These are phyloP conservation scores for Incumbomyces lentus DNA, from an alignment of 2,329 filamentous ascomycete species.

Conservation along the genomic window DNA sequence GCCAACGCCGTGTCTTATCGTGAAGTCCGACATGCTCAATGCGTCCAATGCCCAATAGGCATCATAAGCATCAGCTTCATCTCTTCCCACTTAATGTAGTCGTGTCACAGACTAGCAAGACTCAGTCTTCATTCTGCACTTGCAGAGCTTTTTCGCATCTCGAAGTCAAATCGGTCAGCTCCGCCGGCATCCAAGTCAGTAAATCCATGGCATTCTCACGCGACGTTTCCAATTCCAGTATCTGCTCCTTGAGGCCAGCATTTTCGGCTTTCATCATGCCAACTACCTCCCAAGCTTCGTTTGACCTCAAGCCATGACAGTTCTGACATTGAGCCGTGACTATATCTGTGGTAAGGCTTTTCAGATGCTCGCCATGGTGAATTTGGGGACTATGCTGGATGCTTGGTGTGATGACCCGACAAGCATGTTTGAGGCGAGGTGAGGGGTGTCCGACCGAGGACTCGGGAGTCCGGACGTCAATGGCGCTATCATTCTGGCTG, in stretches of 20 bases:
- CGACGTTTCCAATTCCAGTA: slow-evolving; percentile 44
- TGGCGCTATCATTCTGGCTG: slow-evolving; percentile 22
- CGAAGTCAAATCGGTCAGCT: not conserved
- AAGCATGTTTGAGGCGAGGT: slow-evolving; percentile 11
- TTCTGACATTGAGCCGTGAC: slow-evolving; percentile 26
- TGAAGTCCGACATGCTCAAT: no score
- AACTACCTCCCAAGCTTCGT: slow-evolving; percentile 45
- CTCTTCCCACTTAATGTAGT: no score
- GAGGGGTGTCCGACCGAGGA: slow-evolving; percentile 12
- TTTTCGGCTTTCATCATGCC: slow-evolving; percentile 47
- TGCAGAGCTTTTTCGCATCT: not conserved
- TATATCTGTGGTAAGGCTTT: slow-evolving; percentile 18
- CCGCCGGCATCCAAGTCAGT: slow-evolving; percentile 6
- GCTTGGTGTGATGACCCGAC: slow-evolving; percentile 22
- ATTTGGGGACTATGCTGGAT: slow-evolving; percentile 4
- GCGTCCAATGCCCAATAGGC: no score
- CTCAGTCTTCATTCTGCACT: no score
- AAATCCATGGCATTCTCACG: slow-evolving; percentile 45
- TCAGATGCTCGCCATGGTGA: slow-evolving; percentile 21
- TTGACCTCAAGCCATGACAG: slow-evolving; percentile 31
- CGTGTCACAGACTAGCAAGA: no score
- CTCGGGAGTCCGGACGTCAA: slow-evolving; percentile 7
- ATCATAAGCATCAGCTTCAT: no score
- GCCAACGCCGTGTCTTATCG: no score
- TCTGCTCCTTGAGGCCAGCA: slow-evolving; percentile 39